Base-by-base conservation (phyloP, 2,329 filamentous ascomycete genomes). In the Alternaria triticina region DNA sequence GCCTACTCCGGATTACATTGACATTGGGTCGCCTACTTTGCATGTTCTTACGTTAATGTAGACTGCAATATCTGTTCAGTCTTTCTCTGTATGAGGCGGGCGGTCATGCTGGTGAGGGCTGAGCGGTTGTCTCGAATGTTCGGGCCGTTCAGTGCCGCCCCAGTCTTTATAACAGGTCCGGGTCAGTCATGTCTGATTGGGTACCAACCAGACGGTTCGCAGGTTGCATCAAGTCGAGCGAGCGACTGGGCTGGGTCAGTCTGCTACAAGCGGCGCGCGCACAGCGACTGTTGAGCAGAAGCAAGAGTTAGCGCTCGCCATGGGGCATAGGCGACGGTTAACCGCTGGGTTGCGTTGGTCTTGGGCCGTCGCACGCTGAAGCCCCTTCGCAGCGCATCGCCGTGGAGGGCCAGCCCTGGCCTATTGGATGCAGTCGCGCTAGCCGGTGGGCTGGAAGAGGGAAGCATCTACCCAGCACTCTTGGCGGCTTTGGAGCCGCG, bases 341-440 rank as follows among this genome's bases (percentile, higher is more conserved):
- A 54, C 60, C 60, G 60, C 60, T 54, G 56, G 27, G 33, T 6
- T 5, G 36, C 36, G 54, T 46, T n/a, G 28, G 59, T 23, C 30
- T 28, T 46, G 33, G 45, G 45, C 46, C 20, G 46, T 58, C 59
- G 49, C 59, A 28, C 52, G 28, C 59, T 43, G 49, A 52, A 58
- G 54, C 36, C 45, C 54, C 54, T 46, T 52, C 54, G 50, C 45
- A 50, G 64, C 62, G 64, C 63, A 57, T 67, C 64, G 64, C 64
- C 64, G 61, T 64, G 27, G 57, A 47, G 36, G 23, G 54, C 50
- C 54, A 51, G 40, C 15, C 27, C 17, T 15, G 45, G 6, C 50
- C 59, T 43, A 68, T 68, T 70, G 66, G 33, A 36, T 66, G 60
- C 47, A 60, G 59, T 61, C 62, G 57, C 45, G 59, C 59, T 64